Percentiles rank a stretch among this genome's conserved stretches.
Conservation (phyloP, 2,329 filamentous ascomycete species). For the Botrytis byssoidea region DNA sequence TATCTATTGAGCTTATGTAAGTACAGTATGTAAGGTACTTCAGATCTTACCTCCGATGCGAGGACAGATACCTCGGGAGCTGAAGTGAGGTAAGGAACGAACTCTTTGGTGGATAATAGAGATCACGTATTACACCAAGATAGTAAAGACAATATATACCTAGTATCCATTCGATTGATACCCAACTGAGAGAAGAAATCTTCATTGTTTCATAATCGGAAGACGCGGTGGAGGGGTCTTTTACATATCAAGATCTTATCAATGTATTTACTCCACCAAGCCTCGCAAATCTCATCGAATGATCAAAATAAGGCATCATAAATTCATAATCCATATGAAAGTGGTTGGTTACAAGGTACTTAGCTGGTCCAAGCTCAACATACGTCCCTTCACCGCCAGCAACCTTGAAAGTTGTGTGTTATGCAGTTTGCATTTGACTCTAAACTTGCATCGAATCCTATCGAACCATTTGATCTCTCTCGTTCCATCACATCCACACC, state of each 20-base stretch:
- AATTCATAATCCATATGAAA: not conserved
- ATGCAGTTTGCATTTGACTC: constrained; percentile 1
- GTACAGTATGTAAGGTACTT: constrained; percentile 1
- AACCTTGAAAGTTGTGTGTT: not conserved
- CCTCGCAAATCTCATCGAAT: not conserved
- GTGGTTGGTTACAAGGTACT: not conserved
- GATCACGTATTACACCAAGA: not conserved
- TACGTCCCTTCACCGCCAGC: not conserved
- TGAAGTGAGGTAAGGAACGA: not conserved
- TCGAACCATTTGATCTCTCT: constrained; percentile 4
- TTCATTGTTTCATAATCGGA: not conserved
- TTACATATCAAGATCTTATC: not conserved
- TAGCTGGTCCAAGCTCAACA: not conserved
- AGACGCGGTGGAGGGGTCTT: not conserved
- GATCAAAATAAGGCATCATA: not conserved
- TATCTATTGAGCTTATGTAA: not conserved
- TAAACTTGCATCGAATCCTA: constrained; percentile 12
- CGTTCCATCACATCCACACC: not conserved
- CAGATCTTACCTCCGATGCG: not conserved
- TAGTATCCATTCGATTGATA: not conserved
- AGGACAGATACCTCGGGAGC: not conserved
- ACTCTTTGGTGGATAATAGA: not conserved
- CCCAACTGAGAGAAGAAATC: not conserved
- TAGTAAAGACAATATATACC: not conserved
- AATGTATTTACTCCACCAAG: not conserved